Conservation (phyloP, 345 rosid genomes). For the Crucihimalaya himalaica region DNA sequence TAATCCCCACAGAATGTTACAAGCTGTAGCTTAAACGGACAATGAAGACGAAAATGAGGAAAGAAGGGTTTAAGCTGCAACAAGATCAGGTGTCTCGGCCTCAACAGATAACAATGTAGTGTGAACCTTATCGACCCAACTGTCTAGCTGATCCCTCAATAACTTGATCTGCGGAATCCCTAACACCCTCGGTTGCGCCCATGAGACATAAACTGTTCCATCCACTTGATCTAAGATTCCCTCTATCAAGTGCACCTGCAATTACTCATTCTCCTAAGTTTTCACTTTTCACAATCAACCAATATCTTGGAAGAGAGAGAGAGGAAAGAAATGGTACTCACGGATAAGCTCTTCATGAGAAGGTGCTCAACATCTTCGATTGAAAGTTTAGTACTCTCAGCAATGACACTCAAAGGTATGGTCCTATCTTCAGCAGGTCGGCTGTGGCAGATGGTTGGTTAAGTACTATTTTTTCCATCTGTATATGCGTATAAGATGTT, state of each 20-base stretch:
- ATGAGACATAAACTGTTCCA: conserved; percentile 84
- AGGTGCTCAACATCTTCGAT: conserved; percentile 93
- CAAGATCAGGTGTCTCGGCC: conserved; percentile 97
- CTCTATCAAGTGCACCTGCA: conserved; percentile 94
- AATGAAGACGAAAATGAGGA: not conserved
- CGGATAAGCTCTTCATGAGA: conserved; percentile 94
- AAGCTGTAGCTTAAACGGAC: conserved; percentile 28
- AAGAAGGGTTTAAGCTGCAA: conserved; percentile 48
- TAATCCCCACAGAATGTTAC: conserved; percentile 18
- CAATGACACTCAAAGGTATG: conserved; percentile 77
- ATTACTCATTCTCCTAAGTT: not conserved
- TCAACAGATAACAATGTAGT: conserved; percentile 76
- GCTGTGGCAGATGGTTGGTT: conserved; percentile 44
- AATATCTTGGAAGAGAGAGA: conserved; percentile 17
- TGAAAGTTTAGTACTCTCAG: conserved; percentile 82
- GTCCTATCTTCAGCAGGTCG: conserved; percentile 97
- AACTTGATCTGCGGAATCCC: conserved; percentile 89
- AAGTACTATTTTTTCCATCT: not conserved
- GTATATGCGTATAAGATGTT: not conserved
- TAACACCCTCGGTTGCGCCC: conserved; percentile 99
- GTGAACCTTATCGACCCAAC: conserved; percentile 84
- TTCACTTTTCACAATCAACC: not conserved
- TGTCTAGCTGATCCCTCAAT: conserved; percentile 78
- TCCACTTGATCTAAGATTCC: conserved; percentile 94
- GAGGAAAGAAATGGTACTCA: conserved; percentile 43